Evolutionary conservation across 169 alveolate species (phyloP), one percentile per base, ranked within the genome.

Genomic region (Cryptosporidium meleagridis): DNA sequence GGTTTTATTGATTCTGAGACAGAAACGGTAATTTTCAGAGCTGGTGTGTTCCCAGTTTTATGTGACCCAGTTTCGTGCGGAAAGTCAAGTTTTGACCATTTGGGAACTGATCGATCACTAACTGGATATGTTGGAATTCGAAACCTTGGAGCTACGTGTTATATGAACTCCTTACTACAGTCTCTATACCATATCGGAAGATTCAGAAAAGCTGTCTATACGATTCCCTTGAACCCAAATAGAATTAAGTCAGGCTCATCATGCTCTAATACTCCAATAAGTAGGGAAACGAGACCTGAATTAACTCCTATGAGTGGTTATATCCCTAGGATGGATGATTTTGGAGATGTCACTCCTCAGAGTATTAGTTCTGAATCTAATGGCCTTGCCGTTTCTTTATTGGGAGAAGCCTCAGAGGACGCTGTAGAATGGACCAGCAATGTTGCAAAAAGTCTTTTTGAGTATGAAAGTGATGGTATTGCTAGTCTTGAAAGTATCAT

Each of bases 111-210:
- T 5, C 62, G 89, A 5, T 80, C 89, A 18, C 37, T 45, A 7
- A 96, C 98, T 16, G 99, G 99, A 1, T 97, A 93, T 91, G 99
- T 97, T 23, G 99, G 99, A 2, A 73, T 97, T 55, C 95, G 96
- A 72, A 98, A 97, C 91, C 97, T 97, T 61, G 99, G 99, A 10
- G 98, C 99, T 69, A 98, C 99, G 14, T 99, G 99, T 94, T 99
- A 99, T 92, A 97, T 99, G 99, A 99, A 98, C 92, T 98, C 99
- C 44, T 93, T 98, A 44, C 93, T 99, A 62, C 99, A 99, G 93
- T 96, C 98, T 73, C 93, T 99, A 8, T 99, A 95, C 91, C 98
- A 98, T 96, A 96, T 97, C 35, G 98, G 99, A 18, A 94, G 97
- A 53, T 98, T 98, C 91, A 93, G 99, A 75, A 96, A 97, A 70